phyloP scores from a whole-genome alignment of 2,329 filamentous ascomycete species.

The Camptophora hylomeconis region DNA sequence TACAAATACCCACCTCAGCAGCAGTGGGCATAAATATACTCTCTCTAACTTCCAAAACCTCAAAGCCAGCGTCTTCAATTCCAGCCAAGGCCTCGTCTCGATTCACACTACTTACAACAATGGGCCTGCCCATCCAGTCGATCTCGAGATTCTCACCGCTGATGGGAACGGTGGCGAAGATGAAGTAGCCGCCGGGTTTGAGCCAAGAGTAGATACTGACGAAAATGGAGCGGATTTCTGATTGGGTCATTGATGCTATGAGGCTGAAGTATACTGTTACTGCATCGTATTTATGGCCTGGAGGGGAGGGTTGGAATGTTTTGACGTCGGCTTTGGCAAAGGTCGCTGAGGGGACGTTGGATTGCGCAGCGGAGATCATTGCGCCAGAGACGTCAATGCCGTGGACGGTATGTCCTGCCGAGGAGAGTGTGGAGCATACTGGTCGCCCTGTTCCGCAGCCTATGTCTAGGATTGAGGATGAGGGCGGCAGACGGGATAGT shows the following conservation, averaged over 20 bases:
- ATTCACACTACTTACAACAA: slow-evolving; percentile 4
- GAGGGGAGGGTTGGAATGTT: not conserved
- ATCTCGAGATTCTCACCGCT: slow-evolving; percentile 4
- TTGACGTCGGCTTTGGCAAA: slow-evolving; percentile 1
- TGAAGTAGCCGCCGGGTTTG: slow-evolving; percentile 1
- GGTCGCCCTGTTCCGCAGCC: slow-evolving; percentile 2
- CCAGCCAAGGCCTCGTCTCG: slow-evolving; percentile 1
- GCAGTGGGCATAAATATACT: slow-evolving; percentile 1
- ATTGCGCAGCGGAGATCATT: slow-evolving; percentile 1
- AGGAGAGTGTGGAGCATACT: not conserved
- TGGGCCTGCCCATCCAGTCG: slow-evolving; percentile 5
- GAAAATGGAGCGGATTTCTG: not conserved
- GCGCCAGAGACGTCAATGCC: slow-evolving; percentile 4
- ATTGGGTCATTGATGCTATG: slow-evolving; percentile 1
- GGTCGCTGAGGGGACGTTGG: slow-evolving; percentile 3
- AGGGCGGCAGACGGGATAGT: not conserved
- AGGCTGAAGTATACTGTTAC: slow-evolving; percentile 1
- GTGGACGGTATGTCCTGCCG: not conserved
- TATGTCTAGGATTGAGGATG: slow-evolving; percentile 3
- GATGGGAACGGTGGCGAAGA: not conserved
- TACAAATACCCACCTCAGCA: slow-evolving; percentile 1
- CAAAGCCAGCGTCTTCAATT: slow-evolving; percentile 1
- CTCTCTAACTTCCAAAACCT: not conserved
- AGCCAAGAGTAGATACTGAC: not conserved
- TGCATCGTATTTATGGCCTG: not conserved